A percentile compares a stretch with the other conserved stretches of the same genome.
phyloP scores from a whole-genome alignment of 306 rosid species.

The Cicer cuneatum region DNA sequence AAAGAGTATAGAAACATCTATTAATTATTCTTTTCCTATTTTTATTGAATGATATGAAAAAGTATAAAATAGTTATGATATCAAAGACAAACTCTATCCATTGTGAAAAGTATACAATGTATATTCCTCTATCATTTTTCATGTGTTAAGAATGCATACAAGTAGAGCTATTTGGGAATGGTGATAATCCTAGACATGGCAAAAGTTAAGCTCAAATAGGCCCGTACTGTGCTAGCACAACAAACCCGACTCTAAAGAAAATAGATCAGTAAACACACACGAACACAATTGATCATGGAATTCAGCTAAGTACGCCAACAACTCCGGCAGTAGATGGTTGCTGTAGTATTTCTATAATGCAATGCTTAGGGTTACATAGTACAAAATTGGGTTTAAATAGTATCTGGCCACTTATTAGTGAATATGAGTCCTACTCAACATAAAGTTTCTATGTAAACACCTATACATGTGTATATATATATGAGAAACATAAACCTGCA shows the following conservation, averaged over 20 bases:
- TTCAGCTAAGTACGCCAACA: background rate
- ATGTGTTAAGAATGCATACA: too few relatives aligned
- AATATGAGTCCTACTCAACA: too few relatives aligned
- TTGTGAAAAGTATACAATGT: background rate
- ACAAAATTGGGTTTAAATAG: too few relatives aligned
- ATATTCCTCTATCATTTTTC: constrained; percentile 1
- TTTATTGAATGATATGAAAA: constrained; percentile 5
- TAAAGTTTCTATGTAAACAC: too few relatives aligned
- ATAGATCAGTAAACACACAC: background rate
- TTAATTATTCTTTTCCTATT: constrained; percentile 40
- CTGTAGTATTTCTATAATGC: background rate
- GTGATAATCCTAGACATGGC: too few relatives aligned
- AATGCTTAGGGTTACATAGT: too few relatives aligned
- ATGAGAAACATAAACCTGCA: too few relatives aligned
- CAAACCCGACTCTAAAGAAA: background rate
- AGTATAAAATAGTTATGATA: constrained; percentile 2
- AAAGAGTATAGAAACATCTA: constrained; percentile 43
- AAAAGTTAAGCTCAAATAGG: too few relatives aligned
- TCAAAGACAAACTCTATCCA: constrained; percentile 7
- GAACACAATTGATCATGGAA: background rate
- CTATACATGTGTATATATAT: too few relatives aligned
- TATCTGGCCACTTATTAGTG: too few relatives aligned
- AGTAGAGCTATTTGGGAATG: too few relatives aligned
- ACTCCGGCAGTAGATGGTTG: background rate
- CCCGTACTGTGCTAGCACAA: background rate